Percentiles rank a stretch among this genome's conserved stretches.
Conservation (phyloP, 805 yeast genomes). For the Saccharomyces eubayanus region DNA sequence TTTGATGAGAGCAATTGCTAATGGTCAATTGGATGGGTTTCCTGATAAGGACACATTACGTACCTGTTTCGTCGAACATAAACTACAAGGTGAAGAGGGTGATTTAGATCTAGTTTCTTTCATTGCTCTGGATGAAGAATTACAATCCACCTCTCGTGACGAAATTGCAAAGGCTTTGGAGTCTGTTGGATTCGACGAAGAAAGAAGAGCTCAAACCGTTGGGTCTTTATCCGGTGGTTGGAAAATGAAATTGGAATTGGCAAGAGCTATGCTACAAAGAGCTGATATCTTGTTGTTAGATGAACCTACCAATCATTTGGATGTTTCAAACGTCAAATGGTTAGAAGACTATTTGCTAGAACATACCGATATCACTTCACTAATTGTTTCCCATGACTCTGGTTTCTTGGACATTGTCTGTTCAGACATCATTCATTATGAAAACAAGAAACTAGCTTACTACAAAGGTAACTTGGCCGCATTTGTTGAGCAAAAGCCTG, state of each 20-base stretch:
- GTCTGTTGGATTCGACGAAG: constrained; percentile 86
- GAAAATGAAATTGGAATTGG: constrained; percentile 97
- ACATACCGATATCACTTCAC: constrained; percentile 82
- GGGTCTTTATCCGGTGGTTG: constrained; percentile 97
- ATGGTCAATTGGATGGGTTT: constrained; percentile 95
- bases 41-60: constrained; percentile 79
- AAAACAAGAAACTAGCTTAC: constrained; percentile 86
- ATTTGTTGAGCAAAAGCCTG: constrained; percentile 87
- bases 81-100: constrained; percentile 89
- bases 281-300: constrained; percentile 91
- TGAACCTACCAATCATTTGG: constrained; percentile 98
- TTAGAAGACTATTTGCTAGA: constrained; percentile 75
- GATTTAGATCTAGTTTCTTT: constrained; percentile 81
- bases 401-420: constrained; percentile 93
- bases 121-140: constrained; percentile 83
- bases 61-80: constrained; percentile 96
- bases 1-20: constrained; percentile 90
- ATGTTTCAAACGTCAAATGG: constrained; percentile 90
- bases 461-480: constrained; percentile 93
- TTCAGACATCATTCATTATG: constrained; percentile 94
- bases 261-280: constrained; percentile 97
- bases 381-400: constrained; percentile 96
- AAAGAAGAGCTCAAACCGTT: constrained; percentile 80
- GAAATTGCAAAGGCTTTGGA: constrained; percentile 71
- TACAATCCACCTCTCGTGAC: constrained; percentile 50